Evolutionary conservation across 1,284 basidiomycete species (phyloP), one percentile per base, ranked within the genome.

Genomic region (Pseudozyma flocculosa): DNA sequence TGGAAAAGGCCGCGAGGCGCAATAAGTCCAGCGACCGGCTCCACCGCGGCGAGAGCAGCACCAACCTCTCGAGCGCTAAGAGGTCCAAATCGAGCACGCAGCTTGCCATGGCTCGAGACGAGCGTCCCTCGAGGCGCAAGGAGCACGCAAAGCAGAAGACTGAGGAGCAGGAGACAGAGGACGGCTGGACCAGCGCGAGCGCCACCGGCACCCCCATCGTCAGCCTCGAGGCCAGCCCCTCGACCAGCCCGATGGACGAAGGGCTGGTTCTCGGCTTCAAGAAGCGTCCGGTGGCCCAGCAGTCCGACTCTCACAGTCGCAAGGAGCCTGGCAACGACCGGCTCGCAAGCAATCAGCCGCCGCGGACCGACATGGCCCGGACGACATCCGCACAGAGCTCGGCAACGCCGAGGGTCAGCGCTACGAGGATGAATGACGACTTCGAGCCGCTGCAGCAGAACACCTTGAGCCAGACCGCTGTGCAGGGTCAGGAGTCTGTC

Each of bases 1-100:
- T 54, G n/a, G 50, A 54, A 17, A 47, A 47, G 14, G 50, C 47
- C 18, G 29, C 51, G 14, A 50, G 59, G 24, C 48, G 55, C 29
- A 50, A 62, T 48, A 72, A 70, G 48, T 72, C 69, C 1, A 65
- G 68, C 19, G 69, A 72, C 40, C 54, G 67, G 22, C 60, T 72
- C 8, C 59, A 44, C 22, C 59, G 63, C 23, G 49, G 50, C 22
- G 67, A 49, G 36, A 70, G 69, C 57, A 58, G 63, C 43, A 45
- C 64, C 2, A 62, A 70, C 23, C 54, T 72, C 24, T 48, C 59
- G 40, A 34, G 32, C 32, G 32, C 14, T 45, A 72, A 72, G 43
- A 56, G 69, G 4, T 64, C 60, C 45, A 72, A 70, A 39, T 72
- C 69, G 2, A 62, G 56, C 32, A 70, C 69, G 1, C 55, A 67